phyloP scores from a whole-genome alignment of 805 yeast species.

The Naumovozyma castellii region DNA sequence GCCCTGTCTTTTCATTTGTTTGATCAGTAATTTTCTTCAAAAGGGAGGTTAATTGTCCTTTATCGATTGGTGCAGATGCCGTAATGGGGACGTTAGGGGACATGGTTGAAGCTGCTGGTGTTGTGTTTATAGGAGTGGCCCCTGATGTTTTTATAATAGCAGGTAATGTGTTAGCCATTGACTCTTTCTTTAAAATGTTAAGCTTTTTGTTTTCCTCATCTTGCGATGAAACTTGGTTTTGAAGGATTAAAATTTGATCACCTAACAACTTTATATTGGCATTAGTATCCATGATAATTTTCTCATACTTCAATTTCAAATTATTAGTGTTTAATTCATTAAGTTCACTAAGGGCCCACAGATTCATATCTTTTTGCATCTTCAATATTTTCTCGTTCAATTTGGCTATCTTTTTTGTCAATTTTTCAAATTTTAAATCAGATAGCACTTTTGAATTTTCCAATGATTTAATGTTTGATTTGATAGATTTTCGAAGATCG shows the following conservation, averaged over 20 bases:
- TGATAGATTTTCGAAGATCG: conserved; percentile 25
- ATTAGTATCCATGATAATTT: conserved; percentile 6
- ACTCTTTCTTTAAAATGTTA: conserved; percentile 11
- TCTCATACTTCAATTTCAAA: conserved; percentile 10
- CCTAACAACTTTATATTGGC: conserved; percentile 7
- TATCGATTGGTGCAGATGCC: neutral
- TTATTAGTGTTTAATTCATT: conserved; percentile 10
- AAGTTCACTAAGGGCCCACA: conserved; percentile 18
- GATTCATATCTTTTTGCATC: conserved; percentile 23
- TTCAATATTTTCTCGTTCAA: conserved; percentile 16
- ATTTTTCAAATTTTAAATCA: conserved; percentile 25
- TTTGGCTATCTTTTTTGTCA: conserved; percentile 22
- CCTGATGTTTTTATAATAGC: neutral
- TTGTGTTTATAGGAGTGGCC: neutral
- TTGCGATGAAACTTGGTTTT: conserved; percentile 12
- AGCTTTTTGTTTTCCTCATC: conserved; percentile 19
- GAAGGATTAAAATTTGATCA: conserved; percentile 9
- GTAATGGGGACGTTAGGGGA: neutral
- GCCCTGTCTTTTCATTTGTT: conserved; percentile 21
- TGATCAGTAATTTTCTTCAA: conserved; percentile 17
- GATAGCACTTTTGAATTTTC: conserved; percentile 27
- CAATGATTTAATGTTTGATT: conserved; percentile 27
- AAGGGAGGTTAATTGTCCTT: conserved; percentile 1
- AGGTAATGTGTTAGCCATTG: neutral
- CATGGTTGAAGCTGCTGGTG: neutral